Conservation (phyloP, 768 basidiomycete species). For the Lactarius evosmus region DNA sequence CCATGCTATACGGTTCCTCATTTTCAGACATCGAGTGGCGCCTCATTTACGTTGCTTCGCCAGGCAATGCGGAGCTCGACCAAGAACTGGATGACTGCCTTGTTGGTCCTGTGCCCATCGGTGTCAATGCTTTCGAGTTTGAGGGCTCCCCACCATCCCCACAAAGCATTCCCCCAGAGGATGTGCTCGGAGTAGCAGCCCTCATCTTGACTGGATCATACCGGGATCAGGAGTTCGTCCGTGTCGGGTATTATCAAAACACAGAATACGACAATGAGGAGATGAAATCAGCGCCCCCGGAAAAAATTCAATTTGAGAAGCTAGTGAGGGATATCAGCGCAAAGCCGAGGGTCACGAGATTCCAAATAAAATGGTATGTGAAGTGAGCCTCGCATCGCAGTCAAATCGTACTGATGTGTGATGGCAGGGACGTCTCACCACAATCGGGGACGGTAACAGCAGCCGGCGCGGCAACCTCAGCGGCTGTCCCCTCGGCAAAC, state of each 20-base stretch:
- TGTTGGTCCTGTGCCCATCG: conserved; percentile 95
- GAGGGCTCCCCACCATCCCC: conserved; percentile 83
- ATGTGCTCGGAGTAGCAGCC: conserved; percentile 94
- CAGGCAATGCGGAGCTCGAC: conserved; percentile 86
- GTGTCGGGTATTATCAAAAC: conserved; percentile 98
- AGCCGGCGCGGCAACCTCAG: conserved; percentile 66
- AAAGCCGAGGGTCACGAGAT: conserved; percentile 92
- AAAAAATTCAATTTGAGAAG: conserved; percentile 67
- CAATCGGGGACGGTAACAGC: conserved; percentile 40
- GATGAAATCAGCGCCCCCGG: conserved; percentile 73
- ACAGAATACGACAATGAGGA: conserved; percentile 97
- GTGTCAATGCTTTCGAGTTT: conserved; percentile 97
- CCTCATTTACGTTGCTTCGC: conserved; percentile 94
- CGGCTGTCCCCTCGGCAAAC: conserved; percentile 70
- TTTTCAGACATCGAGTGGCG: conserved; percentile 92
- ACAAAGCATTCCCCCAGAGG: conserved; percentile 78
- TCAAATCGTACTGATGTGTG: background rate
- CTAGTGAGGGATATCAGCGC: conserved; percentile 84
- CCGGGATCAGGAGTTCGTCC: conserved; percentile 97
- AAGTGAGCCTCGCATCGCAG: conserved; percentile 7
- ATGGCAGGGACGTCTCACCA: conserved; percentile 38
- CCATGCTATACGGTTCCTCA: background rate
- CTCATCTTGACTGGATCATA: conserved; percentile 97
- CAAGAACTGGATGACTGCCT: conserved; percentile 98
- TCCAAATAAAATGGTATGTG: conserved; percentile 81